Base-by-base conservation (phyloP, 108 stramenopile genomes). In the Skeletonema menzelii region DNA sequence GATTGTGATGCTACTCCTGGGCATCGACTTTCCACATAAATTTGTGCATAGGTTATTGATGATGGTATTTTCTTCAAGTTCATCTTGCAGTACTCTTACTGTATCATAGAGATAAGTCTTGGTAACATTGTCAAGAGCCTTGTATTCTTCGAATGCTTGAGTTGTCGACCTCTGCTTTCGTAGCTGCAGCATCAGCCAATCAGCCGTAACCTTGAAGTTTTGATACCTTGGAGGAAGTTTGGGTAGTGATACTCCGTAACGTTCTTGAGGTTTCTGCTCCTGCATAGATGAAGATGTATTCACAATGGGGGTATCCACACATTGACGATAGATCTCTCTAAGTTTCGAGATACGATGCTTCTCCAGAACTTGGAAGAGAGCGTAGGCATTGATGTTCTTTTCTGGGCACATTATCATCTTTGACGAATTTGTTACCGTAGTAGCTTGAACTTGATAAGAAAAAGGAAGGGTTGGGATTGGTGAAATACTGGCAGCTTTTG, bases 141-240 rank as follows among this genome's bases (percentile, higher is more conserved):
- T 57, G 59, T 47, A 46, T 65, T 61, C 60, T 24, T 53, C 22
- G 22, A 7, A 53, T 53, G 22, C 8, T 22, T 10, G 22, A 22
- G 49, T n/a, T 42, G 49, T 59, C 10, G 56, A 12, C 32, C 68
- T 27, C 27, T 69, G 55, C 34, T 15, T 69, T 24, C 27, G 17
- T 58, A 24, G 69, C 40, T 32, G 37, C 4, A 37, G 56, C 69
- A 59, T 44, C 2, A 44, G 30, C 26, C 58, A 49, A 24, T 75
- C 59, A 17, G 42, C 59, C 1, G 74, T 32, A 0, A 49, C 38
- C 13, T 75, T 37, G n/a, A 67, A 56, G 26, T 60, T 22, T 32
- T 75, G 66, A 38, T 75, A 75, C 31, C 74, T 27, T 22, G 74
- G 74, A 67, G 74, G 74, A 22, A 59, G 46, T 8, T 22, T 66